Conservation (phyloP, 805 yeast species). For the Metschnikowia gruessii region DNA sequence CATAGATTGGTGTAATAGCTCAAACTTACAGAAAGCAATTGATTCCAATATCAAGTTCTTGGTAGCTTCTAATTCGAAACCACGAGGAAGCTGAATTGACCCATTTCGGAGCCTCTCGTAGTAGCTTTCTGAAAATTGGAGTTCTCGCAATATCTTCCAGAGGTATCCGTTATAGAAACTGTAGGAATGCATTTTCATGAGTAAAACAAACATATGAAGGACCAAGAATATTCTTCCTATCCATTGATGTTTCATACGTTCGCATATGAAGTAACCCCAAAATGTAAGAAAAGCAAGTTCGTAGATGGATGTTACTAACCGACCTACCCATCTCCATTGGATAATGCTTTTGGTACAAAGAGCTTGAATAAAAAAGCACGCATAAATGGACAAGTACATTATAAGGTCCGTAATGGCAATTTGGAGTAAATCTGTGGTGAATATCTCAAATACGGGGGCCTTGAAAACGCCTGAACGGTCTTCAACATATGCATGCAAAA, state of each 20-base stretch:
- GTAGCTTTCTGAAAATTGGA: slow-evolving; percentile 46
- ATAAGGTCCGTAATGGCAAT: slow-evolving; percentile 71
- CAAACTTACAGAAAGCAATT: slow-evolving; percentile 67
- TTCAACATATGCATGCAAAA: slow-evolving; percentile 50
- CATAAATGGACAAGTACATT: slow-evolving; percentile 70
- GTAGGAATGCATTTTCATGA: slow-evolving; percentile 96
- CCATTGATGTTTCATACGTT: slow-evolving; percentile 67
- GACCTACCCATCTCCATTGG: slow-evolving; percentile 65
- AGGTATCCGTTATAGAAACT: slow-evolving; percentile 90
- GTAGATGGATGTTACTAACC: slow-evolving; percentile 53
- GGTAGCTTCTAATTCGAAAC: slow-evolving; percentile 27
- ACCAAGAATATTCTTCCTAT: slow-evolving; percentile 82
- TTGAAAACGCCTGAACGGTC: slow-evolving; percentile 43
- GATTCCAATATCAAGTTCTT: slow-evolving; percentile 36
- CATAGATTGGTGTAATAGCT: slow-evolving; percentile 56
- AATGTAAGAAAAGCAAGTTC: slow-evolving; percentile 54
- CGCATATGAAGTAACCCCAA: slow-evolving; percentile 57
- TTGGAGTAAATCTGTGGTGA: slow-evolving; percentile 58
- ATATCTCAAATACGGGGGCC: slow-evolving; percentile 53
- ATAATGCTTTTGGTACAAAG: slow-evolving; percentile 45
- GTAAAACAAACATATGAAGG: slow-evolving; percentile 76
- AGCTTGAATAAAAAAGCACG: slow-evolving; percentile 58
- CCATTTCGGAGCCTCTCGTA: slow-evolving; percentile 20
- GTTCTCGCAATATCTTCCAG: slow-evolving; percentile 60
- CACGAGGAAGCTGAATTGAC: slow-evolving; percentile 32